Base-by-base conservation (phyloP, 2,329 filamentous ascomycete species). In the Paraphaeosphaeria minitans region DNA sequence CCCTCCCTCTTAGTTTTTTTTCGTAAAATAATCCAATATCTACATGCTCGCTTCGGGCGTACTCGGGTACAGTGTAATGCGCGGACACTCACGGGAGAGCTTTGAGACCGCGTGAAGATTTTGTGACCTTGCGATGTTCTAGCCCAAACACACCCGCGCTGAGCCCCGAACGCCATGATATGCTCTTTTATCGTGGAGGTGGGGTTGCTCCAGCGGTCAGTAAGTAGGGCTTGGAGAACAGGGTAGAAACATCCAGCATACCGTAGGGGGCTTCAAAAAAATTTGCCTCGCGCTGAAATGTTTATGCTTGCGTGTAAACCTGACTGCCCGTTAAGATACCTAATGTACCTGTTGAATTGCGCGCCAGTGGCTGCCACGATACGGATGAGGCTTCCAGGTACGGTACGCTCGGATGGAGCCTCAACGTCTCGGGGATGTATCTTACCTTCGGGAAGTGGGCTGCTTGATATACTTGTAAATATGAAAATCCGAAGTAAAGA, bases 361-460 rank as follows among this genome's bases (percentile, higher is more conserved):
- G 12, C 41, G 31, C 65, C 63, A 9, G 43, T 49, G 7, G 12
- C 3, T 12, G 65, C 63, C 16, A 64, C 60, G 2, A 46, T 41
- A 22, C 63, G 27, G 12, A 57, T 59, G 12, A 67, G 48, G 13
- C 6, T 10, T 10, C 43, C 53, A 5, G n/a, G n/a, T n/a, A n/a
- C n/a, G 77, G 69, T 8, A 70, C 72, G 27, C 76, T 73, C 7
- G 76, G 73, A 45, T 75, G 78, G 13, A 78, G 45, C 14, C 77
- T 68, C 19, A 79, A 57, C 1, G 64, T 66, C 53, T 80, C 78
- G n/a, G 75, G 62, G 2, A 79, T 62, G 8, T n/a, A n/a, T n/a
- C n/a, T n/a, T n/a, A n/a, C n/a, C n/a, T n/a, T n/a, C n/a, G n/a
- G n/a, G n/a, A n/a, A n/a, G n/a, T n/a, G n/a, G n/a, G 12, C n/a